Evolutionary conservation across 2,329 filamentous ascomycete species (phyloP), one percentile per base, ranked within the genome.

Genomic region (Fusarium sp.): DNA sequence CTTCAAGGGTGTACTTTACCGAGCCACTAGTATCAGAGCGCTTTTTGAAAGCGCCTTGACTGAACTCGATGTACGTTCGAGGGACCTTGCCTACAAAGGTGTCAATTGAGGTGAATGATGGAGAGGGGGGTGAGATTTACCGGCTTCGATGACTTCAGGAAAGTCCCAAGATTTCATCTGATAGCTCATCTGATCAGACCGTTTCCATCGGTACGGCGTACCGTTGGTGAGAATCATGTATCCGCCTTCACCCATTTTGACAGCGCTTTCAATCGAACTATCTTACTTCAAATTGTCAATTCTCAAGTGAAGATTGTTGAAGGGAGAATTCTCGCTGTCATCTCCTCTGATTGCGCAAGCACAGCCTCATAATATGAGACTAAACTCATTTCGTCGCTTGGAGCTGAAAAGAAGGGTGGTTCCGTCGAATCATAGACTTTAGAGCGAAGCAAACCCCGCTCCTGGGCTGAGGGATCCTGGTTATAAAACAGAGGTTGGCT

Each of bases 151-250:
- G 1, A 10, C 44, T 7, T 65, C 60, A 0, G 62, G 62, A 15
- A 65, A 65, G 4, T 41, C 24, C 60, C 60, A 65, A 0, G 20
- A 18, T 10, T 65, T 47, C 62, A 65, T 65, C 22, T 65, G 62
- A 22, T 65, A 65, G 38, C 58, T 65, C 2, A 34, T 48, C 25
- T 65, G 60, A 10, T 40, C 51, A 0, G 25, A 58, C 8, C 62
- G 45, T 27, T 56, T 65, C 62, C 62, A 65, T 8, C 62, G 53
- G 25, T 65, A 65, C 52, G 62, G 60, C 15, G 62, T 65, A 22
- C 62, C 62, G 24, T 65, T 65, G 11, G 49, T 27, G 2, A 65
- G 45, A 10, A 49, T 51, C 16, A 65, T 3, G 5, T 51, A 41
- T 3, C 62, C 62, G 1, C 62, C 62, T 20, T 65, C 60, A 0